phyloP scores from a whole-genome alignment of 805 yeast genomes.

The Nakazawaea wickerhamii region DNA sequence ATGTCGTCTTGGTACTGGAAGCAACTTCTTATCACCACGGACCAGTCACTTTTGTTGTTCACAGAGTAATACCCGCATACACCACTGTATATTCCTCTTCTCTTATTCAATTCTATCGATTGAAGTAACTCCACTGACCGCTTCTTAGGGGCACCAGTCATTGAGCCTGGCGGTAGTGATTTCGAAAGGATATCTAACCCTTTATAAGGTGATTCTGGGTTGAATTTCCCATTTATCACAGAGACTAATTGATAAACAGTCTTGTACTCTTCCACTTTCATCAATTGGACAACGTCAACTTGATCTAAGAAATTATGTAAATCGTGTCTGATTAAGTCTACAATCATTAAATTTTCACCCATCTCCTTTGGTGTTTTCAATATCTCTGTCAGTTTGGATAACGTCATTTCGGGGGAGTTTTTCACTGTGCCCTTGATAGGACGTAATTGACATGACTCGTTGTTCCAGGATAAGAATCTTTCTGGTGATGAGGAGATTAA shows the following conservation, averaged over 20 bases:
- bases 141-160: slow-evolving; percentile 99
- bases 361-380: slow-evolving; percentile 84
- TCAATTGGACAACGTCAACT: slow-evolving; percentile 71
- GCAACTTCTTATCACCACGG: slow-evolving; percentile 85
- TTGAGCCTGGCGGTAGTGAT: slow-evolving; percentile 95
- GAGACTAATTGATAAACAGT: slow-evolving; percentile 91
- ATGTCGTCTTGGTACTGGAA: slow-evolving; percentile 55
- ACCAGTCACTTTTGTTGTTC: slow-evolving; percentile 88
- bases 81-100: slow-evolving; percentile 89
- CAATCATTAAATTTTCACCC: slow-evolving; percentile 96
- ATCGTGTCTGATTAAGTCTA: slow-evolving; percentile 92
- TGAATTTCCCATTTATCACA: slow-evolving; percentile 66
- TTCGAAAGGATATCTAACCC: slow-evolving; percentile 78
- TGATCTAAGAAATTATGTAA: slow-evolving; percentile 57
- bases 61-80: slow-evolving; percentile 94
- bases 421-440: slow-evolving; percentile 96
- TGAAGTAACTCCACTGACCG: slow-evolving; percentile 83
- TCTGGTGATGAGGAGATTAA: slow-evolving; percentile 92
- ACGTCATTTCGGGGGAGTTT: slow-evolving; percentile 49
- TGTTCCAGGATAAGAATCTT: slow-evolving; percentile 78
- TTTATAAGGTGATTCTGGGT: slow-evolving; percentile 28
- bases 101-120: slow-evolving; percentile 44
- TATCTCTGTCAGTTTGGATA: slow-evolving; percentile 55
- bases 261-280: slow-evolving; percentile 88
- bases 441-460: slow-evolving; percentile 62